A percentile compares a stretch with the other conserved stretches of the same genome.
These are phyloP conservation scores for Blakeslea trispora DNA, from an alignment of 371 early-diverging fungal species.

Conservation along the genomic window DNA sequence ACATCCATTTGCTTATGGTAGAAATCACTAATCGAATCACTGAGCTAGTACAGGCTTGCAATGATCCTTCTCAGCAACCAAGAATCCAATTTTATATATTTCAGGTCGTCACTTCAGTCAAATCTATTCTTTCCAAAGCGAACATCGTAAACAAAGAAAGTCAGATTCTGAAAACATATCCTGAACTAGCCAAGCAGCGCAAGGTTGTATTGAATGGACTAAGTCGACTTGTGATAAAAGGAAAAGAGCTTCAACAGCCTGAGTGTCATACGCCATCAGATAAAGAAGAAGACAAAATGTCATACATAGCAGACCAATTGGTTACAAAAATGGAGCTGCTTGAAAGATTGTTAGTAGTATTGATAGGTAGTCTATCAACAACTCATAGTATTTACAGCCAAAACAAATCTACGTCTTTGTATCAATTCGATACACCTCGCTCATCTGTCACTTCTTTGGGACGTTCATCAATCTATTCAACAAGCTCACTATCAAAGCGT, in stretches of 20 bases:
- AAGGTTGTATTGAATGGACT: conserved; percentile 36
- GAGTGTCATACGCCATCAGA: conserved; percentile 4
- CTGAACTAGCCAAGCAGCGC: conserved; percentile 45
- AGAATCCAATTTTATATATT: conserved; percentile 30
- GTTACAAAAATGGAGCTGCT: conserved; percentile 33
- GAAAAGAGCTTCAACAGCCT: conserved; percentile 32
- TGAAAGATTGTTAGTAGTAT: conserved; percentile 23
- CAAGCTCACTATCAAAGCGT: conserved; percentile 17
- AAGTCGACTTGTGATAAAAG: conserved; percentile 47
- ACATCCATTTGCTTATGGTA: background rate
- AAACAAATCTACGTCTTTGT: conserved; percentile 12
- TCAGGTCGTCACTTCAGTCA: conserved; percentile 43
- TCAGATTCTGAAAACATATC: conserved; percentile 34
- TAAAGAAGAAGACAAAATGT: conserved; percentile 14
- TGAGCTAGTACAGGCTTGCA: conserved; percentile 31
- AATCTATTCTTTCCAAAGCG: conserved; percentile 40
- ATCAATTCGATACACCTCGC: conserved; percentile 20
- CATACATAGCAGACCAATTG: conserved; percentile 31
- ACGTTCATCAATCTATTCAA: conserved; percentile 20
- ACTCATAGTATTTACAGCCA: conserved; percentile 1
- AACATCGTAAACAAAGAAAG: conserved; percentile 48
- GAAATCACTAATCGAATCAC: conserved; percentile 18
- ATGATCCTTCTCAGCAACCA: conserved; percentile 6
- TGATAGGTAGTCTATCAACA: conserved; percentile 2
- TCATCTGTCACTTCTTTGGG: conserved; percentile 28